These are phyloP conservation scores for Acmispon strigosus DNA, from an alignment of 306 rosid genomes.

Conservation along the genomic window DNA sequence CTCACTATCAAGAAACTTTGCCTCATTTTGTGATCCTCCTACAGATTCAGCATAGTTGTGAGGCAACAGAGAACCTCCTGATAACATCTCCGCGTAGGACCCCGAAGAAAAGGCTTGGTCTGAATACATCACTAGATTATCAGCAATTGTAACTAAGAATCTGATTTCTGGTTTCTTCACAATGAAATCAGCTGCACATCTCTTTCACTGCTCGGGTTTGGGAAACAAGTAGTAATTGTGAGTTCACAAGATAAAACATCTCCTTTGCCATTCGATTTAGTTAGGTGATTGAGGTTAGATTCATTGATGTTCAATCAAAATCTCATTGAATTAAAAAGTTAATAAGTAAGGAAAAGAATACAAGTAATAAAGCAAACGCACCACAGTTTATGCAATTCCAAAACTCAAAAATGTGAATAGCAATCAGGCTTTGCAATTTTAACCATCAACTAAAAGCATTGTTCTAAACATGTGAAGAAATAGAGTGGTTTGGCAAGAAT, in stretches of 20 bases:
- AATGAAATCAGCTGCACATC: conserved; percentile 22
- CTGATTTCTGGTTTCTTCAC: conserved; percentile 34
- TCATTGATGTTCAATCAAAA: background rate
- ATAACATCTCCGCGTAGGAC: conserved; percentile 50
- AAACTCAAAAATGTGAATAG: background rate
- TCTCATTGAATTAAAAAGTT: too few relatives aligned
- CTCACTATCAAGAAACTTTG: conserved; percentile 45
- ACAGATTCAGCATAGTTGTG: conserved; percentile 41
- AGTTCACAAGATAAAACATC: background rate
- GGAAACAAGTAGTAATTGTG: background rate
- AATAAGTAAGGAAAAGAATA: background rate
- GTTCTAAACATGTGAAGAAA: background rate
- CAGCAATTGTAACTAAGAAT: conserved; percentile 30
- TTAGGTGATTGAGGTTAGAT: background rate
- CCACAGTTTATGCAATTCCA: background rate
- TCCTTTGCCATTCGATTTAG: conserved; percentile 10
- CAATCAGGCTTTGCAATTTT: background rate
- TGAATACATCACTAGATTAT: conserved; percentile 46
- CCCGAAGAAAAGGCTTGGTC: conserved; percentile 56
- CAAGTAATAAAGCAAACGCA: conserved; percentile 19
- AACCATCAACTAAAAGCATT: background rate
- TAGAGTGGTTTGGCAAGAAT: too few relatives aligned
- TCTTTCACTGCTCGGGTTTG: background rate
- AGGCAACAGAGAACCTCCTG: conserved; percentile 36
- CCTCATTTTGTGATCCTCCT: conserved; percentile 46